These are phyloP conservation scores for Pythium periplocum DNA, from an alignment of 352 stramenopile species.

Conservation along the genomic window DNA sequence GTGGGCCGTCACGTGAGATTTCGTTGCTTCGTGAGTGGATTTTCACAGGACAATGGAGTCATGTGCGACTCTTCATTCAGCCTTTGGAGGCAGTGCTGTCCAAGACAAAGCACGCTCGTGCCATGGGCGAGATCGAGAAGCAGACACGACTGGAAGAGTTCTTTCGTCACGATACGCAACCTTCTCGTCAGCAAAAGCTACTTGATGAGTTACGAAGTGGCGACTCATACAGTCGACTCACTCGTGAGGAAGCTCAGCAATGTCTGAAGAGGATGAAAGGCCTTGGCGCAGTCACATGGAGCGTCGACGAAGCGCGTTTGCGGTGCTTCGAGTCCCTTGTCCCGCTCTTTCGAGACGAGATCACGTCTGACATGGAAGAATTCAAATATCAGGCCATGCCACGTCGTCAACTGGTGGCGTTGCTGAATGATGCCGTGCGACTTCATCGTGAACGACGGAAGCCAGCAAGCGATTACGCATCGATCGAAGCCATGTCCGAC, in stretches of 20 bases:
- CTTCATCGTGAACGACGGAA: slow-evolving; percentile 7
- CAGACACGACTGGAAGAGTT: slow-evolving; percentile 33
- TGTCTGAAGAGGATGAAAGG: slow-evolving; percentile 11
- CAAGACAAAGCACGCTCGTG: slow-evolving; percentile 13
- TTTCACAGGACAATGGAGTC: slow-evolving; percentile 36
- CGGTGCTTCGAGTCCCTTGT: slow-evolving; percentile 41
- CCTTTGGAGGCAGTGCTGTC: slow-evolving; percentile 23
- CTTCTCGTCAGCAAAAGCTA: slow-evolving; percentile 1
- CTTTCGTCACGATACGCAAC: slow-evolving; percentile 1
- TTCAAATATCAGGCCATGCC: slow-evolving; percentile 46
- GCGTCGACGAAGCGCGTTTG: slow-evolving; percentile 31
- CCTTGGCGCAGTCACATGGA: slow-evolving; percentile 10
- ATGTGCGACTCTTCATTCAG: slow-evolving; percentile 29
- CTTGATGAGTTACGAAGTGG: slow-evolving; percentile 9
- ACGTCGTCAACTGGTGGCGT: slow-evolving; percentile 25
- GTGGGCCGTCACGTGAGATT: slow-evolving; percentile 37
- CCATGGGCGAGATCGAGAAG: slow-evolving; percentile 24
- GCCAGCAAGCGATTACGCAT: no score
- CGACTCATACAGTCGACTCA: slow-evolving; percentile 3
- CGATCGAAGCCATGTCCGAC: no score
- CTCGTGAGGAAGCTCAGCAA: slow-evolving; percentile 6
- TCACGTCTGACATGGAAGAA: slow-evolving; percentile 28
- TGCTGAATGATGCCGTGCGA: slow-evolving; percentile 37
- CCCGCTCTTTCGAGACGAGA: slow-evolving; percentile 33
- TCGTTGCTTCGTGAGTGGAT: slow-evolving; percentile 47